Conservation (phyloP, 208 protist species). For the Novymonas esmeraldas region DNA sequence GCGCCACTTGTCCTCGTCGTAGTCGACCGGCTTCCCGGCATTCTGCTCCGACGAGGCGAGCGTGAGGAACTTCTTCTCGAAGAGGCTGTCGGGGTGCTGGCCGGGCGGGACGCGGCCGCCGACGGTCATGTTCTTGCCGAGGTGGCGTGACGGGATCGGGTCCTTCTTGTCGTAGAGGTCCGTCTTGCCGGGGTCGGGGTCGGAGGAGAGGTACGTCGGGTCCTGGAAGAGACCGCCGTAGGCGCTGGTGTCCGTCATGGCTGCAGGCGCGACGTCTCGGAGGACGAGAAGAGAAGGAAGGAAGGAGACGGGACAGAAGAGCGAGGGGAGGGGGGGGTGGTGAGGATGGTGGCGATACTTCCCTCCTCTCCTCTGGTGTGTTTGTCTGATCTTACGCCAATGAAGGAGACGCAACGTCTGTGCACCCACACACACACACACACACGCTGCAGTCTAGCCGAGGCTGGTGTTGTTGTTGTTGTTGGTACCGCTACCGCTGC, state of each 20-base stretch:
- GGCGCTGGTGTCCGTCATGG: conserved; percentile 77
- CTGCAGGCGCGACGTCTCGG: no score
- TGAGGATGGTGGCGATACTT: no score
- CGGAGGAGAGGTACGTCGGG: conserved; percentile 71
- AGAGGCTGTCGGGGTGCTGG: conserved; percentile 55
- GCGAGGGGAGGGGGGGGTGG: background rate
- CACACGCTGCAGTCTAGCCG: no score
- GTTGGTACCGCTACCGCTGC: no score
- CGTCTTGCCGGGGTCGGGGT: conserved; percentile 71
- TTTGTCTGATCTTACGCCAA: no score
- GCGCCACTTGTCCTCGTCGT: conserved; percentile 48
- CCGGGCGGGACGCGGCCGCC: conserved; percentile 41
- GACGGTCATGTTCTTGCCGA: conserved; percentile 76
- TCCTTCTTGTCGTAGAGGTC: conserved; percentile 87
- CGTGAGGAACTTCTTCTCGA: conserved; percentile 81
- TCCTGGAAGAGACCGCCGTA: conserved; percentile 90
- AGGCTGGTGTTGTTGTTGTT: no score
- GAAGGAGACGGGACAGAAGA: background rate
- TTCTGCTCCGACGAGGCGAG: conserved; percentile 82
- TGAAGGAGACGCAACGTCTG: no score
- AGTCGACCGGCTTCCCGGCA: conserved; percentile 54
- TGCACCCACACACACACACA: no score
- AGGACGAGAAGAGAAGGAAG: no score
- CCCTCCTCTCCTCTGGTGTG: no score
- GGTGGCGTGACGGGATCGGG: conserved; percentile 75